phyloP scores from a whole-genome alignment of 2,329 filamentous ascomycete genomes.

The Knufia fluminis region DNA sequence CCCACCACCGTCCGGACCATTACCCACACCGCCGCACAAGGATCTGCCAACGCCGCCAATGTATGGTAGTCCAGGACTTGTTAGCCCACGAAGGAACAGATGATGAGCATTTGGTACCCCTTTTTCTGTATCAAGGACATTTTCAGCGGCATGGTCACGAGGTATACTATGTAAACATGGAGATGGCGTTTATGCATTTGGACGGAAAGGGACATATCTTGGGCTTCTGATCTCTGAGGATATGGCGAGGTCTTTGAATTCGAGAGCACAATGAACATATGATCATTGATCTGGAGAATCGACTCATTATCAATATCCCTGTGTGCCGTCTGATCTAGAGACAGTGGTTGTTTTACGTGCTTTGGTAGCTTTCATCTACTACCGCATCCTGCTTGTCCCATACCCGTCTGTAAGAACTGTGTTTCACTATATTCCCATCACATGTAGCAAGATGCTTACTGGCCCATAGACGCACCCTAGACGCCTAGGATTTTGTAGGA shows the following conservation, averaged over 20 bases:
- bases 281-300: no score
- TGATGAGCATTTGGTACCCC: neutral
- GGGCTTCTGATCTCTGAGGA: neutral
- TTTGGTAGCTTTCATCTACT: no score
- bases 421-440: no score
- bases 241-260: neutral
- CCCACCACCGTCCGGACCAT: slow-evolving; percentile 47
- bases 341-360: no score
- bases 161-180: neutral
- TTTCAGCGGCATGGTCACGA: slow-evolving; percentile 5
- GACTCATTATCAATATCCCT: no score
- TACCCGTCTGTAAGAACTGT: no score
- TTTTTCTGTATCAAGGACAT: slow-evolving; percentile 4
- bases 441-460: no score
- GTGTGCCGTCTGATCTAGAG: no score
- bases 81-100: slow-evolving; percentile 6
- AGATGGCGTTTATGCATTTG: slow-evolving; percentile 1
- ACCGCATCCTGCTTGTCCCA: no score
- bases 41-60: slow-evolving; percentile 13
- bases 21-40: slow-evolving; percentile 47
- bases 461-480: no score
- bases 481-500: no score
- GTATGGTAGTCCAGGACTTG: neutral
- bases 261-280: no score
- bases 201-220: neutral